phyloP scores from a whole-genome alignment of 108 stramenopile species.

The Nitzschia inconspicua region DNA sequence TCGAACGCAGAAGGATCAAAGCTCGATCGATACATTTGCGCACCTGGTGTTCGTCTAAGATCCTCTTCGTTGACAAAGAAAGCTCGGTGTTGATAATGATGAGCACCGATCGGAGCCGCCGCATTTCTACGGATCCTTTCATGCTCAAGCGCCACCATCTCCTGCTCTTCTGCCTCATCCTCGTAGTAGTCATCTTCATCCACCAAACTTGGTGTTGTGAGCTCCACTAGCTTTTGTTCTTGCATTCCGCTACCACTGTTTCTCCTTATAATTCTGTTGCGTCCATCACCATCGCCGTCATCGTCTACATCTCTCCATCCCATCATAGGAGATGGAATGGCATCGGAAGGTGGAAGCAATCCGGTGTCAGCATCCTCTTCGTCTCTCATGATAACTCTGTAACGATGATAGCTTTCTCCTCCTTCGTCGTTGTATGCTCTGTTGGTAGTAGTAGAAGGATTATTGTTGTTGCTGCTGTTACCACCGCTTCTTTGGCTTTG shows the following conservation, averaged over 20 bases:
- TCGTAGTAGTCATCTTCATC: constrained; percentile 39
- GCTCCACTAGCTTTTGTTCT: constrained; percentile 25
- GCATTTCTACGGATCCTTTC: constrained; percentile 16
- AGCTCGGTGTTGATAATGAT: not conserved
- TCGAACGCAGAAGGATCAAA: not conserved
- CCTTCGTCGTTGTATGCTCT: not conserved
- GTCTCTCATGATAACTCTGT: no score
- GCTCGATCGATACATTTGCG: constrained; percentile 34
- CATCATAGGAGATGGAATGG: no score
- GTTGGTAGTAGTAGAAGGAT: not conserved
- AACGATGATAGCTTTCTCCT: no score
- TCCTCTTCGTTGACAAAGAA: constrained; percentile 14
- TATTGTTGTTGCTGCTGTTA: not conserved
- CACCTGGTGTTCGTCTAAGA: constrained; percentile 37
- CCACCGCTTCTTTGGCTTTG: not conserved
- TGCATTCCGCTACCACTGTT: constrained; percentile 6
- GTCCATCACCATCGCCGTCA: not conserved
- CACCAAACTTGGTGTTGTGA: constrained; percentile 46
- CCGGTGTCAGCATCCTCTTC: no score
- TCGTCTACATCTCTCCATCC: constrained; percentile 1
- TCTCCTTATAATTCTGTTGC: not conserved
- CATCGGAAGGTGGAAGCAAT: no score
- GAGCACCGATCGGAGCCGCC: constrained; percentile 10
- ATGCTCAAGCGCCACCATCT: constrained; percentile 17
- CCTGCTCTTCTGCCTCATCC: constrained; percentile 33